Evolutionary conservation across 352 stramenopile genomes (phyloP), one percentile per base, ranked within the genome.

Genomic region (Phytopythium sindhum): DNA sequence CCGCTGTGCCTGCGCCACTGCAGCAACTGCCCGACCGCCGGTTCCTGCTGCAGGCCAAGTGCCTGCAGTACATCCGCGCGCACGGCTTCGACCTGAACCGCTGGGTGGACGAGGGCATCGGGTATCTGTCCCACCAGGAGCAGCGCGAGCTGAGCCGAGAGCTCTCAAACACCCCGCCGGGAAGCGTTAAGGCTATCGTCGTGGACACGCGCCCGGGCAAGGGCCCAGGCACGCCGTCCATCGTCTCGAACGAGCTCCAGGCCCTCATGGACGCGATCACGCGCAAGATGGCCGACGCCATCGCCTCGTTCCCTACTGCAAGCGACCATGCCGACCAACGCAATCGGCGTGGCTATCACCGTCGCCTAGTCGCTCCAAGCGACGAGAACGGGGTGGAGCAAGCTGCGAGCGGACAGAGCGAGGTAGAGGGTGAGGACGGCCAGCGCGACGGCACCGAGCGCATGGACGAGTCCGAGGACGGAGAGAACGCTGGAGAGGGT

Each of bases 81-180:
- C 84, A 93, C 51, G 84, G 84, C 26, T 93, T 93, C 60, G 84
- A 93, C 59, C 65, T 93, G 17, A 93, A 93, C 65, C 56, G 59
- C 7, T 93, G 84, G 84, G 80, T 93, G 41, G 84, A 93, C 69
- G 61, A 75, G 24, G 84, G 84, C 29, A 81, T 93, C 48, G 73
- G 78, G 4, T 87, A 91, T 60, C 67, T 93, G 39, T 91, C 82
- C 4, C 83, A 90, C 48, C 39, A 58, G 4, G 84, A 91, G 53
- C 82, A 91, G 59, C 65, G 33, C 17, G 48, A 68, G 57, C 64
- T 58, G 12, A 2, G 76, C 33, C 59, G 71, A 26, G 70, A 80
- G 52, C 64, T 67, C 28, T 72, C 51, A 48, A 61, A 64, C 37
- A 57, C 47, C 6, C 42, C 69, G 33, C 60, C 54, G 2, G 54